A percentile compares a stretch with the other conserved stretches of the same genome.
phyloP scores from a whole-genome alignment of 805 yeast species.

The Candida insectalens region DNA sequence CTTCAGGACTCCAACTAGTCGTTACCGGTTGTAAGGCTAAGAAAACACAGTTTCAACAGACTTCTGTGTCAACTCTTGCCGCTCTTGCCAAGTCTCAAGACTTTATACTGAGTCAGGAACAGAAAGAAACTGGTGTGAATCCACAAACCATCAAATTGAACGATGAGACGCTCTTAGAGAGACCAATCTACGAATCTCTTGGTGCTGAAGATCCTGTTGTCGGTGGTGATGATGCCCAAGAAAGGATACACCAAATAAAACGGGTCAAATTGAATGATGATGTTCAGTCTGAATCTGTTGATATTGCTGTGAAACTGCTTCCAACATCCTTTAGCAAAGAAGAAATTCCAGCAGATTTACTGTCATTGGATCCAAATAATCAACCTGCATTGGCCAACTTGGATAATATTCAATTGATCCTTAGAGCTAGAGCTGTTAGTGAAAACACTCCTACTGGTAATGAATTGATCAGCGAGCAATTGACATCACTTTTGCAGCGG shows the following conservation, averaged over 20 bases:
- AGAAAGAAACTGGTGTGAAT: constrained; percentile 13
- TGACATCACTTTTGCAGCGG: constrained; percentile 67
- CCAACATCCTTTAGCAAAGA: constrained; percentile 57
- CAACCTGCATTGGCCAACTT: constrained; percentile 66
- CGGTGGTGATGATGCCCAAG: constrained; percentile 22
- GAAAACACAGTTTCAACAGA: constrained; percentile 73
- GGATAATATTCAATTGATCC: constrained; percentile 66
- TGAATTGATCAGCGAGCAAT: constrained; percentile 69
- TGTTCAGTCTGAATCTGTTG: constrained; percentile 4
- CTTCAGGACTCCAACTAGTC: constrained; percentile 52
- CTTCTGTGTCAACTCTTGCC: constrained; percentile 62
- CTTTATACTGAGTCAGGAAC: constrained; percentile 10
- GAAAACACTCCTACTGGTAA: constrained; percentile 67
- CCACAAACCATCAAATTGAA: constrained; percentile 57
- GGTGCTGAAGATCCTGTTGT: constrained; percentile 34
- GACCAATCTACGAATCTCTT: constrained; percentile 56
- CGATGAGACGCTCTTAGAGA: constrained; percentile 72
- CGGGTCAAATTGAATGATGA: constrained; percentile 26
- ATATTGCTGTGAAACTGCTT: constrained; percentile 32
- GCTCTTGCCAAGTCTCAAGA: constrained; percentile 55
- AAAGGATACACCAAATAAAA: too few relatives aligned
- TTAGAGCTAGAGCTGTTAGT: constrained; percentile 53
- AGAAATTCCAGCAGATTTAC: constrained; percentile 48
- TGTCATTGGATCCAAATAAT: constrained; percentile 61
- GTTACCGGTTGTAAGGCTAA: constrained; percentile 86